These are phyloP conservation scores for Plasmodium ovale DNA, from an alignment of 169 alveolate species.

Conservation along the genomic window DNA sequence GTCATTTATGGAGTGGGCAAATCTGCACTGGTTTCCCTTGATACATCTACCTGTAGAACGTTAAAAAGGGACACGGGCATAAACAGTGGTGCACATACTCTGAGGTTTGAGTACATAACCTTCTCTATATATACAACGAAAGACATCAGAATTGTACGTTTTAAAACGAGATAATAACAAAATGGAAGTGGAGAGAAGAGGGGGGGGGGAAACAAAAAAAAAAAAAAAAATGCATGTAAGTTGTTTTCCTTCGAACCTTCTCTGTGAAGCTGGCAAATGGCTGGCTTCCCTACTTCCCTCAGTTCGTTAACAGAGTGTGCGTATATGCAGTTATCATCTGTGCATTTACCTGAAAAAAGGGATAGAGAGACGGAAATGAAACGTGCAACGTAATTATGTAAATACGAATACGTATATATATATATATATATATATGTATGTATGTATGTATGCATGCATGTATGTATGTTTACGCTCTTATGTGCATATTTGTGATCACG, in stretches of 20 bases:
- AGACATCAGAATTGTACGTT: no score
- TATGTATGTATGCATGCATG: not conserved
- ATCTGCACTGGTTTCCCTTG: conserved; percentile 63
- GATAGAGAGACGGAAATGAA: not conserved
- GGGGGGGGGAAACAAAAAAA: no score
- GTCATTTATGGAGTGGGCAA: conserved; percentile 61
- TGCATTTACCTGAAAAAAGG: conserved; percentile 42
- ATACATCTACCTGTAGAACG: conserved; percentile 26
- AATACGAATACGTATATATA: no score
- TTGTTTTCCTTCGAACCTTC: conserved; percentile 3
- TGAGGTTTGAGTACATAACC: no score
- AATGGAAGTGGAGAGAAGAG: not conserved
- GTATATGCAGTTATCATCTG: conserved; percentile 35
- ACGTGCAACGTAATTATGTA: no score
- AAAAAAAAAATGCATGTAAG: not conserved
- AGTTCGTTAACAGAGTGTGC: conserved; percentile 66
- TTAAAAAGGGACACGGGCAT: not conserved
- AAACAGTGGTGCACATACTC: no score
- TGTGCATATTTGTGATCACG: no score
- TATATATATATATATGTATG: conserved; percentile 4
- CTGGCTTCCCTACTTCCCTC: conserved; percentile 70
- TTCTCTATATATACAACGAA: no score
- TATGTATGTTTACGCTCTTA: not conserved
- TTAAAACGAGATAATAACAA: no score
- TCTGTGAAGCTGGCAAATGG: conserved; percentile 62